Evolutionary conservation across 2,329 filamentous ascomycete genomes (phyloP).

Genomic region (Trichoderma aggressivum): DNA sequence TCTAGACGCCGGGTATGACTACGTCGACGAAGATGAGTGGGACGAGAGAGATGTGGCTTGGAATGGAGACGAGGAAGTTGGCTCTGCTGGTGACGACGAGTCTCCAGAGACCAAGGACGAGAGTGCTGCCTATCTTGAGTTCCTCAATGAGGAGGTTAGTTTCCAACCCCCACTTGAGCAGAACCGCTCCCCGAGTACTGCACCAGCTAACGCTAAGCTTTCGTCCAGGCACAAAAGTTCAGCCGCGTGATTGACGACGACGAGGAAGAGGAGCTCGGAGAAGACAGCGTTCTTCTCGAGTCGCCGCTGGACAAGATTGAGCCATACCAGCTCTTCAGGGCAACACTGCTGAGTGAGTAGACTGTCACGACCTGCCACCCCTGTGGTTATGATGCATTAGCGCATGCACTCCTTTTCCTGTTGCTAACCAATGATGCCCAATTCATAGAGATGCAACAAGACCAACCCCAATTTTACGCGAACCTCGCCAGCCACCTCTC

Average conservation of each 20-base stretch:
- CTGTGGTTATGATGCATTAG: background rate
- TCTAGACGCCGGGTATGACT: constrained; percentile 60
- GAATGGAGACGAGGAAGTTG: constrained; percentile 67
- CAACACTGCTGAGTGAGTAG: constrained; percentile 73
- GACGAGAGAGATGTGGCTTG: constrained; percentile 79
- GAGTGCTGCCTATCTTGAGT: constrained; percentile 90
- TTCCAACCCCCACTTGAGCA: background rate
- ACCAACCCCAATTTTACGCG: constrained; percentile 85
- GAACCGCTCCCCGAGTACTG: background rate
- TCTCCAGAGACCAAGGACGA: constrained; percentile 74
- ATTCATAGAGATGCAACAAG: constrained; percentile 73
- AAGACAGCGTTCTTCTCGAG: constrained; percentile 89
- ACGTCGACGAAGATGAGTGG: constrained; percentile 75
- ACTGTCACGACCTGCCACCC: background rate
- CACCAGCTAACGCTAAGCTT: background rate
- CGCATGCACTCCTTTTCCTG: background rate
- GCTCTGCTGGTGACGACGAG: constrained; percentile 62
- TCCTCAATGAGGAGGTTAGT: constrained; percentile 82
- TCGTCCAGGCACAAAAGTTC: constrained; percentile 76
- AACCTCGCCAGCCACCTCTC: constrained; percentile 75
- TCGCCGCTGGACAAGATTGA: constrained; percentile 94
- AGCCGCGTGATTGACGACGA: constrained; percentile 64
- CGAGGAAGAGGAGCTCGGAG: constrained; percentile 83
- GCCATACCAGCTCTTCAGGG: constrained; percentile 86
- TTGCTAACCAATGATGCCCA: constrained; percentile 25